Conservation (phyloP, 1,139 yeast species). For the Suhomyces bribrorum region DNA sequence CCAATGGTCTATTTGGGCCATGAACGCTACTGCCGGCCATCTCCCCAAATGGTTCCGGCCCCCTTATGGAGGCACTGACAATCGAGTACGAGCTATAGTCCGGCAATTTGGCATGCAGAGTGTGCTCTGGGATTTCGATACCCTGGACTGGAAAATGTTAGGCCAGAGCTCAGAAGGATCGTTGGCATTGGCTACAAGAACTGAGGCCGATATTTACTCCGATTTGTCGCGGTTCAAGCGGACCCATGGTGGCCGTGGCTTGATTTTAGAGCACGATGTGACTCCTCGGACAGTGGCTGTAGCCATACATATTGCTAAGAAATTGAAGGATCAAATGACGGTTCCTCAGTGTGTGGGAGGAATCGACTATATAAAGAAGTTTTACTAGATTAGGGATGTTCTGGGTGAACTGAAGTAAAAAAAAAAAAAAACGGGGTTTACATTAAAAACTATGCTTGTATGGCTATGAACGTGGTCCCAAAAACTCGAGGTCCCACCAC, state of each 20-base stretch:
- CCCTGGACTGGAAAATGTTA: slow-evolving; percentile 85
- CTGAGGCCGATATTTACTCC: slow-evolving; percentile 51
- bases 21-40: slow-evolving; percentile 90
- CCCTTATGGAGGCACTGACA: slow-evolving; percentile 93
- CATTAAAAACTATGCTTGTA: too few relatives aligned
- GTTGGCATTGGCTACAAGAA: slow-evolving; percentile 24
- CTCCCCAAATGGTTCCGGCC: slow-evolving; percentile 95
- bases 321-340: slow-evolving; percentile 58
- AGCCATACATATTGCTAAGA: slow-evolving; percentile 55
- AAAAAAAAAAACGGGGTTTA: too few relatives aligned
- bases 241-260: slow-evolving; percentile 47
- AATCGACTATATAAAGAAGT: slow-evolving; percentile 41
- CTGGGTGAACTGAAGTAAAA: too few relatives aligned
- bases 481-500: too few relatives aligned
- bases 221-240: slow-evolving; percentile 58
- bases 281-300: slow-evolving; percentile 65
- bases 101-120: slow-evolving; percentile 85
- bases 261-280: slow-evolving; percentile 86
- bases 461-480: too few relatives aligned
- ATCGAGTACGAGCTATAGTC: slow-evolving; percentile 75
- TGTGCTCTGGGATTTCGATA: slow-evolving; percentile 89
- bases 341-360: slow-evolving; percentile 86
- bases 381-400: slow-evolving; percentile 11
- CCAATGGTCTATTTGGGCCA: slow-evolving; percentile 97
- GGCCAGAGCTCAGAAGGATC: background rate